Conservation (phyloP, 306 rosid genomes). For the Cicer arietinum region DNA sequence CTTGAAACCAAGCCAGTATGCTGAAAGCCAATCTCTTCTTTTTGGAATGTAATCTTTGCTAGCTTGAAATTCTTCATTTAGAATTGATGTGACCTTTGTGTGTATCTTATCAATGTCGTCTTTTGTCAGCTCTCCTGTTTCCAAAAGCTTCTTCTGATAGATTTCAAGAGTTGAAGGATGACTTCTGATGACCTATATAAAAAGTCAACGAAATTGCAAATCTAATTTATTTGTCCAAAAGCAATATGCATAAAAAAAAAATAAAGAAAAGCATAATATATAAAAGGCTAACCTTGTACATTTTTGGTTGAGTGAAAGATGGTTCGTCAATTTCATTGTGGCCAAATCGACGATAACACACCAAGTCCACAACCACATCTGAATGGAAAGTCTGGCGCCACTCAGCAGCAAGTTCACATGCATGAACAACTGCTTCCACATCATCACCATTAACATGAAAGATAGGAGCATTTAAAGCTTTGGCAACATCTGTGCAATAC, state of each 20-base stretch:
- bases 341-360: slow-evolving; percentile 94
- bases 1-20: slow-evolving; percentile 96
- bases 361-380: slow-evolving; percentile 94
- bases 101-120: slow-evolving; percentile 77
- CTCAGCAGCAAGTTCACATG: slow-evolving; percentile 96
- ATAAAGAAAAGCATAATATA: slow-evolving; percentile 22
- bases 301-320: slow-evolving; percentile 95
- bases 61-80: slow-evolving; percentile 84
- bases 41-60: slow-evolving; percentile 93
- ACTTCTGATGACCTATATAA: slow-evolving; percentile 69
- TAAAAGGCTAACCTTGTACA: slow-evolving; percentile 80
- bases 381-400: slow-evolving; percentile 99
- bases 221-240: slow-evolving; percentile 37
- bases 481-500: slow-evolving; percentile 96
- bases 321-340: slow-evolving; percentile 99
- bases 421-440: slow-evolving; percentile 97
- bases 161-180: slow-evolving; percentile 90
- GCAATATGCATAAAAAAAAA: slow-evolving; percentile 15
- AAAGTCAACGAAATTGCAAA: slow-evolving; percentile 34
- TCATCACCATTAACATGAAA: slow-evolving; percentile 94
- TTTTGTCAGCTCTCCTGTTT: slow-evolving; percentile 67
- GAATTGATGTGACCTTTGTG: slow-evolving; percentile 71
- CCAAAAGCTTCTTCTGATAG: slow-evolving; percentile 83
- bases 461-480: slow-evolving; percentile 91
- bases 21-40: slow-evolving; percentile 96